A percentile compares a stretch with the other conserved stretches of the same genome.
Conservation (phyloP, 495 filamentous ascomycete species). For the Daldinia loculata region DNA sequence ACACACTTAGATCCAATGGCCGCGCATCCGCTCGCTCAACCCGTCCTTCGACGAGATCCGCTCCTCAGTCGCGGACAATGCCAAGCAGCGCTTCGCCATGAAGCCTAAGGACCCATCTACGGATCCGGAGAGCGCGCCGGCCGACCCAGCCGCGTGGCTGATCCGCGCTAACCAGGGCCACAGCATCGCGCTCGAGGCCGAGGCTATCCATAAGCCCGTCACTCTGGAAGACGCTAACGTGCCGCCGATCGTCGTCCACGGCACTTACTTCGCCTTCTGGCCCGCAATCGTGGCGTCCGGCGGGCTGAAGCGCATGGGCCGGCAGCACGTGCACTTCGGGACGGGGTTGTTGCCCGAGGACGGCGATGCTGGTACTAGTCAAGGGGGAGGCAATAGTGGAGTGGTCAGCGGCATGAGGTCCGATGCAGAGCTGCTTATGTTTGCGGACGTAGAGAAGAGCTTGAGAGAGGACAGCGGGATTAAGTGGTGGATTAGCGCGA, state of each 20-base stretch:
- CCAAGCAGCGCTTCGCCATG: slow-evolving; percentile 89
- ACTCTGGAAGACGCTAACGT: slow-evolving; percentile 59
- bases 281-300: slow-evolving; percentile 73
- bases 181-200: slow-evolving; percentile 72
- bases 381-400: slow-evolving; percentile 31
- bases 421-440: slow-evolving; percentile 81
- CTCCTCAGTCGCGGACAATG: slow-evolving; percentile 73
- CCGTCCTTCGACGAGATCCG: slow-evolving; percentile 78
- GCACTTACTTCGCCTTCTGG: slow-evolving; percentile 84
- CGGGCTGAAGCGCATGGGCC: slow-evolving; percentile 78
- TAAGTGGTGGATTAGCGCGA: slow-evolving; percentile 86
- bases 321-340: slow-evolving; percentile 90
- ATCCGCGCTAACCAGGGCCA: slow-evolving; percentile 98
- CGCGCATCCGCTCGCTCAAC: slow-evolving; percentile 71
- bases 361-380: slow-evolving; percentile 47
- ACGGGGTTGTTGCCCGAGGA: slow-evolving; percentile 65
- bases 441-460: slow-evolving; percentile 75
- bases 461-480: slow-evolving; percentile 67
- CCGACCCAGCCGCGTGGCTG: slow-evolving; percentile 72
- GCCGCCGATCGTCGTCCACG: slow-evolving; percentile 78
- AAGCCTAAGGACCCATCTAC: slow-evolving; percentile 51
- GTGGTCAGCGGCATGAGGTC: slow-evolving; percentile 88
- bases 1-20: slow-evolving; percentile 69
- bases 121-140: slow-evolving; percentile 16
- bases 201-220: slow-evolving; percentile 73